Base-by-base conservation (phyloP, 2,329 filamentous ascomycete genomes). In the Alternaria arbusti region DNA sequence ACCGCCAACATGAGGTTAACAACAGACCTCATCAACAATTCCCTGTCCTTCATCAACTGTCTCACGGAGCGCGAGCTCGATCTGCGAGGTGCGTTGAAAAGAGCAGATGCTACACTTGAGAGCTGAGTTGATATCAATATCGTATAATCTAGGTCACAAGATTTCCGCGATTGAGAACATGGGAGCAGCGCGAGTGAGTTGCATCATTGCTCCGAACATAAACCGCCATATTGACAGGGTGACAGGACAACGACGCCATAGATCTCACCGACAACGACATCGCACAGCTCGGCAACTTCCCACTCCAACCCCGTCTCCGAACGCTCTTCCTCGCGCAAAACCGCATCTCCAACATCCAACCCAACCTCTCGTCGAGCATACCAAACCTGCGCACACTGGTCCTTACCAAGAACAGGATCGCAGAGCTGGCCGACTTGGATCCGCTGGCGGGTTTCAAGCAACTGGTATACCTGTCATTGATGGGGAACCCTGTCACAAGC, bases 191-290 rank as follows among this genome's bases (percentile, higher is more conserved):
- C 92, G 92, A 78, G 93, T 97, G 84, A 79, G 91, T 89, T 54
- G 52, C 36, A n/a, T 4, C 40, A n/a, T 12, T 7, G 23, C 23
- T 5, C 40, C 17, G 8, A 23, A 17, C 36, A 40, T 23, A 9
- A 1, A 20, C 10, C 13, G 3, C 10, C 2, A 43, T 17, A 15
- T 17, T 54, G 13, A 40, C 50, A 43, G 23, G 6, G 2, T 9
- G 6, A 15, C 74, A 96, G 93, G 93, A 94, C 74, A 94, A 96
- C 87, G 96, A 98, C 85, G 90, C 93, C 70, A 96, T 99, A 86
- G 96, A 99, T 84, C 90, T 99, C 76, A 98, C 96, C 81, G 96
- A 99, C 86, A 99, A 99, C 82, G 94, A 97, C 82, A 95, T 99
- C 76, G 89, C 92, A 73, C 86, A 91, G 54, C 88, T 99, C 68